Conservation (phyloP, 768 basidiomycete genomes). For the Mycena amicta region DNA sequence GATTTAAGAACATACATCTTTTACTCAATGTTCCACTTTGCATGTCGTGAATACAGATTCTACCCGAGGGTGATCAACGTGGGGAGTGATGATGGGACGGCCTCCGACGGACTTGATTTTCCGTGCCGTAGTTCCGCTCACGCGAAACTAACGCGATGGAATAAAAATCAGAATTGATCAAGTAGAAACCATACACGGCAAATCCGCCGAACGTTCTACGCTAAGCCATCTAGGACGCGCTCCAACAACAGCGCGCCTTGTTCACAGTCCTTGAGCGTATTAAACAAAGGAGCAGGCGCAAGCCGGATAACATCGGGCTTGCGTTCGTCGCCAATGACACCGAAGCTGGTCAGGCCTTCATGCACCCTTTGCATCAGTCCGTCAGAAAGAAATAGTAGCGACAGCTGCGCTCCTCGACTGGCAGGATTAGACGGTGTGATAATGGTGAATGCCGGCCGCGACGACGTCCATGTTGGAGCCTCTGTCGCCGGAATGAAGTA, state of each 20-base stretch:
- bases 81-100: too few relatives aligned
- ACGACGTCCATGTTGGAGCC: conserved; percentile 24
- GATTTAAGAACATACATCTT: too few relatives aligned
- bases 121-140: too few relatives aligned
- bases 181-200: neutral
- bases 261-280: conserved; percentile 76
- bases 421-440: conserved; percentile 77
- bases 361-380: conserved; percentile 75
- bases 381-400: conserved; percentile 73
- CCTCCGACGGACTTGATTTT: too few relatives aligned
- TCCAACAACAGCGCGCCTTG: conserved; percentile 68
- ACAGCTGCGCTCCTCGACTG: conserved; percentile 85
- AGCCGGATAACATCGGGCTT: conserved; percentile 91
- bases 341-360: conserved; percentile 57
- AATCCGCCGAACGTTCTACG: neutral
- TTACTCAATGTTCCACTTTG: too few relatives aligned
- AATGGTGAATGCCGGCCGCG: conserved; percentile 74
- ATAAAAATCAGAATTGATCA: conserved; percentile 12
- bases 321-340: conserved; percentile 92
- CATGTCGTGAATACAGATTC: too few relatives aligned
- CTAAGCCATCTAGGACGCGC: conserved; percentile 44
- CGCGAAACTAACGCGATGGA: too few relatives aligned
- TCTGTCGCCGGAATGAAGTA: conserved; percentile 59
- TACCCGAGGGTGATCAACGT: too few relatives aligned
- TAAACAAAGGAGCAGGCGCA: conserved; percentile 87